Evolutionary conservation across 371 early-diverging fungal genomes (phyloP).

Genomic region (Conidiobolus incongruus): DNA sequence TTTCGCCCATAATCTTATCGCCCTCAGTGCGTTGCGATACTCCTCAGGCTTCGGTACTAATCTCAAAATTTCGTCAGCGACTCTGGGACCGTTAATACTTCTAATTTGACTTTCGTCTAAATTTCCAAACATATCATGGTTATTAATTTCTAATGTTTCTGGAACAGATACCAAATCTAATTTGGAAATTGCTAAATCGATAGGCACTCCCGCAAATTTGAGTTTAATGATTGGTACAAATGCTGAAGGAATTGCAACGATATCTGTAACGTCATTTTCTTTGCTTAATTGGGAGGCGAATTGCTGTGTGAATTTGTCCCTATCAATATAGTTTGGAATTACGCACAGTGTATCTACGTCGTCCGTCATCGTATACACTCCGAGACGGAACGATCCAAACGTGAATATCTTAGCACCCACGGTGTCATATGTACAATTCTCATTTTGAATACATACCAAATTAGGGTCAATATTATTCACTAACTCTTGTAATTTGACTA

Average conservation of each 20-base stretch:
- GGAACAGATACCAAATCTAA: constrained; percentile 56
- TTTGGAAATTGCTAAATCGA: constrained; percentile 92
- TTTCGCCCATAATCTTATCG: constrained; percentile 98
- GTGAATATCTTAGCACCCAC: constrained; percentile 97
- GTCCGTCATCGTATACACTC: constrained; percentile 87
- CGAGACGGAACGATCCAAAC: constrained; percentile 96
- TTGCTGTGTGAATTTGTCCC: constrained; percentile 86
- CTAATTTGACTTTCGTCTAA: constrained; percentile 88
- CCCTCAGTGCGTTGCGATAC: constrained; percentile 82
- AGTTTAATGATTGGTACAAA: constrained; percentile 97
- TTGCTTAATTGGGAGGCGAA: constrained; percentile 75
- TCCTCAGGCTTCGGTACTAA: constrained; percentile 81
- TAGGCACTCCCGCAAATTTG: constrained; percentile 76
- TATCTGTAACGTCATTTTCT: constrained; percentile 65
- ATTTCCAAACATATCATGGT: constrained; percentile 66
- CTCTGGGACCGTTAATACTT: constrained; percentile 95
- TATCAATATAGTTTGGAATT: constrained; percentile 75
- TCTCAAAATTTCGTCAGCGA: constrained; percentile 93
- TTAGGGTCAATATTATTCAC: too few species aligned
- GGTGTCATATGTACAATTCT: too few species aligned
- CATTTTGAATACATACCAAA: too few species aligned
- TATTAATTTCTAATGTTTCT: constrained; percentile 66
- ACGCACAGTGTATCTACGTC: constrained; percentile 99
- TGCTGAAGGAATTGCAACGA: constrained; percentile 78
- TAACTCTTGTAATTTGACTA: too few species aligned